Conservation (phyloP, 257 asterid species). For the Nicotiana noctiflora region DNA sequence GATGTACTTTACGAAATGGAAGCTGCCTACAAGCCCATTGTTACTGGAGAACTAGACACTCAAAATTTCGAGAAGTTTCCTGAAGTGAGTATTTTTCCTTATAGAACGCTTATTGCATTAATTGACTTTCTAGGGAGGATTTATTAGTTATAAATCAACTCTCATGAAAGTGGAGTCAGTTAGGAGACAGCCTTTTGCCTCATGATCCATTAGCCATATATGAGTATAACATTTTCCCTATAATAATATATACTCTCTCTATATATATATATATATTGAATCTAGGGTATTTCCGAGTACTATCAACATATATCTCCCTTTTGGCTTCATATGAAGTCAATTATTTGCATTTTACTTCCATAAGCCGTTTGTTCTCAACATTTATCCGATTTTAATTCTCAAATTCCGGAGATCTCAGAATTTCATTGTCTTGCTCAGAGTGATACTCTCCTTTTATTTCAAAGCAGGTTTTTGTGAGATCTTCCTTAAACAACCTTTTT, state of each 20-base stretch:
- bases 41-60: constrained; percentile 85
- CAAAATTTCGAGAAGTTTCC: constrained; percentile 92
- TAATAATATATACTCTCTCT: no score
- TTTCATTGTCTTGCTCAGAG: neutral
- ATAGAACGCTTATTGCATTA: neutral
- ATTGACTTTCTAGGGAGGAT: neutral
- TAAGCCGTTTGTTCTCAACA: neutral
- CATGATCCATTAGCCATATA: neutral
- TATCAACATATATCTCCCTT: neutral
- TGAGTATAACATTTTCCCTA: neutral
- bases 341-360: neutral
- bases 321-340: neutral
- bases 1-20: constrained; percentile 86
- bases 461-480: neutral
- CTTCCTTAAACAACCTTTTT: neutral
- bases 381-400: neutral
- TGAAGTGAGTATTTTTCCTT: constrained; percentile 45
- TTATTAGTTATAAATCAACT: neutral
- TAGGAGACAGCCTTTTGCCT: no score
- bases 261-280: neutral
- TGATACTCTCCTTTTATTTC: neutral
- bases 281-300: neutral
- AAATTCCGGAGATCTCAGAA: neutral
- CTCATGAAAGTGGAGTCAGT: neutral
- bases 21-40: constrained; percentile 87